Base-by-base conservation (phyloP, 306 rosid species). In the Citrullus amarus region DNA sequence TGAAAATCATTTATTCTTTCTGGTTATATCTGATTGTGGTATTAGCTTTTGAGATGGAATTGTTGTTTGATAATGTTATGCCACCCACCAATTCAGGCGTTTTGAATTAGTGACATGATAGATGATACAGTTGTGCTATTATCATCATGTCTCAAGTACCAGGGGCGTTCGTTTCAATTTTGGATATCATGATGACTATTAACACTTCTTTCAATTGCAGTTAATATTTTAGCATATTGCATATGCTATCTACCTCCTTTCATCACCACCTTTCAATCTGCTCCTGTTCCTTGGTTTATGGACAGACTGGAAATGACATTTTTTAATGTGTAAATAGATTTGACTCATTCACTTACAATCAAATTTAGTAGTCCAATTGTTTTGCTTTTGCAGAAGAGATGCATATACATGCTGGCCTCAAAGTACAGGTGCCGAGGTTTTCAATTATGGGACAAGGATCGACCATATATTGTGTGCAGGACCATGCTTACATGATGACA, bases 401-500 rank as follows among this genome's bases (percentile, higher is more conserved):
- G 97, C 93, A 72, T 92, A 88, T 85, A 95, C 97, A 48, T 95
- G 97, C 79, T 95, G 99, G 97, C 78, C 97, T 8, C 97, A 91
- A 88, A 95, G 66, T 84, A 82, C 97, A 38, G 99, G 97, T 54
- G 97, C 97, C 38, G 99, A 92, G 86, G 90, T 86, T 73, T 95
- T 95, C 85, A 92, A 92, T 90, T 95, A 86, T 43, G 97, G 97
- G 74, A 80, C 91, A 60, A 89, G 97, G 90, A 95, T 92, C 60
- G 97, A 95, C 84, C 99, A 89, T 87, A 89, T 91, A 82, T 83
- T 95, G 59, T 92, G 89, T 78, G 87, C 97, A 18, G 92, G 97
- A 68, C 82, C 91, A 56, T 95, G 97, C 90, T 86, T 89, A 59
- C 96, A 95, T 80, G 84, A 83, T 82, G 85, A 82, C 58, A 88